Evolutionary conservation across 257 asterid species (phyloP).

Genomic region (Coffea eugenioides): DNA sequence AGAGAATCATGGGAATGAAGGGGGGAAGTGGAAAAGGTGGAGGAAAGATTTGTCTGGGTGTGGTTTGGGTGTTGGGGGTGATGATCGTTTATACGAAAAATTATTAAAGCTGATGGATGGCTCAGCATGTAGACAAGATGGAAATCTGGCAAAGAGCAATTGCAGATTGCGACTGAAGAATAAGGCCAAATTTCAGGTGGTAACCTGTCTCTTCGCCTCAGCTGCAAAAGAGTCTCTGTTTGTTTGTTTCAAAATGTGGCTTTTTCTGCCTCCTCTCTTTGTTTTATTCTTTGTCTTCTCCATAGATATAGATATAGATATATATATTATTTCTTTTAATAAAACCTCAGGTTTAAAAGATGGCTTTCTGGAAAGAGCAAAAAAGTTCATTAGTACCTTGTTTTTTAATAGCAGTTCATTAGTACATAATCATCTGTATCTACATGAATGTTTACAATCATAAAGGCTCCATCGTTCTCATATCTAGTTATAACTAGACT

Average conservation of each 20-base stretch:
- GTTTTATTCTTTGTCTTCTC: not conserved
- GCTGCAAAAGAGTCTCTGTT: not conserved
- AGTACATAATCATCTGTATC: not conserved
- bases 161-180: constrained; percentile 6
- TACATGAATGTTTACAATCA: no score
- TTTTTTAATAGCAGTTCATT: not conserved
- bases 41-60: not conserved
- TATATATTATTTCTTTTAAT: no score
- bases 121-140: constrained; percentile 13
- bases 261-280: not conserved
- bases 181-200: constrained; percentile 28
- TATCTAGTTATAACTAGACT: not conserved
- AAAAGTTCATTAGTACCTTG: no score
- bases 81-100: constrained; percentile 1
- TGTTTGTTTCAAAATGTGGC: constrained; percentile 4
- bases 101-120: not conserved
- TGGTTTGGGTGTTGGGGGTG: not conserved
- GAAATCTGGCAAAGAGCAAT: constrained; percentile 21
- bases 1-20: not conserved
- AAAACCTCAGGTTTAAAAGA: no score
- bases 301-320: no score
- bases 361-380: no score
- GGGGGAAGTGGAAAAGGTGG: not conserved
- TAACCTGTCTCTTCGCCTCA: not conserved
- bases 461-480: no score